Base-by-base conservation (phyloP, 495 filamentous ascomycete species). In the Tuber calosporum region DNA sequence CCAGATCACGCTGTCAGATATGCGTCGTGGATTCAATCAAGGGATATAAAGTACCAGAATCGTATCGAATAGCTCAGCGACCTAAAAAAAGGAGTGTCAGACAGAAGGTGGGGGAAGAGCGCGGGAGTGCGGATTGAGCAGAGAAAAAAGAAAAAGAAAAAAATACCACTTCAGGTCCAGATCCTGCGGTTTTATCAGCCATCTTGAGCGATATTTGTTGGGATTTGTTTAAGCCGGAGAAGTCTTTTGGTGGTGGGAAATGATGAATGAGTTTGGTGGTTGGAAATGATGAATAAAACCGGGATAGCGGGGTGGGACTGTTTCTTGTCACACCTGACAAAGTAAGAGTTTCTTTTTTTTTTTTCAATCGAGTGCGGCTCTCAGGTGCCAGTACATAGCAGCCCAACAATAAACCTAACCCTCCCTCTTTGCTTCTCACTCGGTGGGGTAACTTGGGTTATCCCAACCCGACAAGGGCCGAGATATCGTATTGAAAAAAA, bases 61-160 rank as follows among this genome's bases (percentile, higher is more conserved):
- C 69, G 80, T 82, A 73, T 82, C 80, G 68, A 82, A 82, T 40
- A 82, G 58, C 58, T 82, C 77, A 43, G 80, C 76, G 43, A 82
- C 80, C 80, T 82, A 68, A 8, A 17, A 11, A 26, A 9, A 20
- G 5, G 37, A 40, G 39, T n/a, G 19, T 68, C 37, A 26, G 48
- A 71, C 13, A 81, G 62, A 67, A 67, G 11, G n/a, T n/a, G n/a
- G n/a, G n/a, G n/a, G n/a, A n/a, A n/a, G n/a, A n/a, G n/a, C n/a
- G n/a, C n/a, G n/a, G n/a, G n/a, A n/a, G n/a, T n/a, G n/a, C n/a
- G n/a, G 58, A 69, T 48, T 17, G n/a, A n/a, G 15, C 69, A 15
- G 11, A 38, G 68, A 68, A 72, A 48, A 53, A 48, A 70, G 68
- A 40, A 74, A 72, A 36, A 39, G 26, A 36, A 66, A 48, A 22